These are phyloP conservation scores for Neofusicoccum ribis DNA, from an alignment of 2,329 filamentous ascomycete genomes.

Conservation along the genomic window DNA sequence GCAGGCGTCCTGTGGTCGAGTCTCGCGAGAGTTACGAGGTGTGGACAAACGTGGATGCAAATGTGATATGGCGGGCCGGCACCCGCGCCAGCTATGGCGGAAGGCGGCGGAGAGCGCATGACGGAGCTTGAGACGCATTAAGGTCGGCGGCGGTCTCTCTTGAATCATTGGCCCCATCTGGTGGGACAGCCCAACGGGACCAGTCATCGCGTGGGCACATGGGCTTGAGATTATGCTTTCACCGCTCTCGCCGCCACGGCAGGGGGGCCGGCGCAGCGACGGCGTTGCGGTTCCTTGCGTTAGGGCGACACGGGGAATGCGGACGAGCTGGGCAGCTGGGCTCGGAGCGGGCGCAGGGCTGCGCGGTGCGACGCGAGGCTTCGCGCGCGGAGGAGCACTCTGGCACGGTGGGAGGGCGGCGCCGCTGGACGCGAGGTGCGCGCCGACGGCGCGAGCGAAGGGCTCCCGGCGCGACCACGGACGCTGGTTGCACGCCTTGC, in stretches of 20 bases:
- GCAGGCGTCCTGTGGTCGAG: neutral
- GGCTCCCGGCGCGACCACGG: neutral
- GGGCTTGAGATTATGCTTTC: conserved; percentile 7
- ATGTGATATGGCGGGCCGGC: conserved; percentile 10
- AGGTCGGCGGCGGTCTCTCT: neutral
- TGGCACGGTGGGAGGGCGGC: neutral
- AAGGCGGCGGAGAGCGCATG: neutral
- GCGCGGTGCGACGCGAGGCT: neutral
- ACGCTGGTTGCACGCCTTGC: neutral
- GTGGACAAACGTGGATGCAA: neutral
- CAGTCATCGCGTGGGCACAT: neutral
- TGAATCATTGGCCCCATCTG: neutral
- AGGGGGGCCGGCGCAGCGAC: neutral
- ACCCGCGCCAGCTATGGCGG: neutral
- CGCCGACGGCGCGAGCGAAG: too few relatives aligned
- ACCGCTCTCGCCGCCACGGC: conserved; percentile 5
- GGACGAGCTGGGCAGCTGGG: neutral
- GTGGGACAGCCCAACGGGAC: neutral
- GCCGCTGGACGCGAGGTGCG: neutral
- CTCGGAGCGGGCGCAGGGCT: conserved; percentile 1
- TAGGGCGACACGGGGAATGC: conserved; percentile 11
- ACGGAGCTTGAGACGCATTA: neutral
- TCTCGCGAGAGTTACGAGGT: neutral
- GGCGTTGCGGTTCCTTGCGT: conserved; percentile 15
- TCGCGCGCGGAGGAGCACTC: too few relatives aligned